These are phyloP conservation scores for Paulownia fortunei DNA, from an alignment of 257 asterid genomes.

Conservation along the genomic window DNA sequence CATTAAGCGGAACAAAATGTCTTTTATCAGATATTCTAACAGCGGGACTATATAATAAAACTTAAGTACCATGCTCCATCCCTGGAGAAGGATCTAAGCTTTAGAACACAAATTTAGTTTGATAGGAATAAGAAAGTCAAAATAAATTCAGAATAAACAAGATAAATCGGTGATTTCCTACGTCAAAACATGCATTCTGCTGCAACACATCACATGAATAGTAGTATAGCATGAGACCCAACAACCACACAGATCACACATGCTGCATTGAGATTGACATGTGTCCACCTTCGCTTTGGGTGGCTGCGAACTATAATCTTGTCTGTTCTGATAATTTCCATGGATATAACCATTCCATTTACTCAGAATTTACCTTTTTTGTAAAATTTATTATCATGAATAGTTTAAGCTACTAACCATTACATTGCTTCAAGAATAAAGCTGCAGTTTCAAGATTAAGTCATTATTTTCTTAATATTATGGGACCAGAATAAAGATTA, in stretches of 20 bases:
- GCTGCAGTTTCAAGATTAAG: background rate
- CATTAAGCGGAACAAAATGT: background rate
- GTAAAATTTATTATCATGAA: background rate
- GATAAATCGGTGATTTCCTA: background rate
- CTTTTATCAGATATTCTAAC: background rate
- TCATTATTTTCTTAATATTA: background rate
- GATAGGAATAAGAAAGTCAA: background rate
- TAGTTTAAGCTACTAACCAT: background rate
- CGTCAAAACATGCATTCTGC: background rate
- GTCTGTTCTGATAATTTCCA: background rate
- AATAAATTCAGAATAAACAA: background rate
- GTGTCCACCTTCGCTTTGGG: background rate
- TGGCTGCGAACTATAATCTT: background rate
- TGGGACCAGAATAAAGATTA: background rate
- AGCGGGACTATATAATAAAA: background rate
- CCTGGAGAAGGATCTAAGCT: background rate
- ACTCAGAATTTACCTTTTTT: background rate
- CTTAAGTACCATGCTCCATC: background rate
- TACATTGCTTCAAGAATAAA: background rate
- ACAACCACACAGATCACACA: background rate
- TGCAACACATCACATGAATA: background rate
- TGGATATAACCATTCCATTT: background rate
- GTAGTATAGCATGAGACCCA: conserved; percentile 9
- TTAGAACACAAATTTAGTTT: background rate
- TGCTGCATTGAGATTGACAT: background rate